These are phyloP conservation scores for Schizosaccharomyces versatilis DNA, from an alignment of 1,139 yeast genomes.

Conservation along the genomic window DNA sequence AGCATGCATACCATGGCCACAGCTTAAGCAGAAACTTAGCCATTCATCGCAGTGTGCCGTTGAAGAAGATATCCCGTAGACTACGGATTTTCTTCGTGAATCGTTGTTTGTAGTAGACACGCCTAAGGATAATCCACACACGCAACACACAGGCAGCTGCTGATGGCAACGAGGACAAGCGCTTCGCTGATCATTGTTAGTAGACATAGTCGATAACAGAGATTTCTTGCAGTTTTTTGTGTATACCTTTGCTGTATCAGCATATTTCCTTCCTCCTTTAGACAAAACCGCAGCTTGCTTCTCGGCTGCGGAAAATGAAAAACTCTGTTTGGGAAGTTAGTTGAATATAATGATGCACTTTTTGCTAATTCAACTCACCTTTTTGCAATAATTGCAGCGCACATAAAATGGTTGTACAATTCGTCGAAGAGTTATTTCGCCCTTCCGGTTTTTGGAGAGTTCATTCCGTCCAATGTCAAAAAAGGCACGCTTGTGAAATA, in stretches of 20 bases:
- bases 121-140: conserved; percentile 2
- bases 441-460: conserved; percentile 33
- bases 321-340: neutral
- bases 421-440: conserved; percentile 28
- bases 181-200: neutral
- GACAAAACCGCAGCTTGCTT: neutral
- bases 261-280: neutral
- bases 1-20: conserved; percentile 87
- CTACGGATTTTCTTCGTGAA: conserved; percentile 79
- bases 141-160: conserved; percentile 6
- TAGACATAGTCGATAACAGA: neutral
- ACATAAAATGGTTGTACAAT: conserved; percentile 56
- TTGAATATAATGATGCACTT: neutral
- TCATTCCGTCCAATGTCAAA: conserved; percentile 63
- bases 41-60: conserved; percentile 28
- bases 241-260: neutral
- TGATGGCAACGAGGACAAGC: conserved; percentile 7
- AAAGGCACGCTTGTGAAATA: conserved; percentile 55
- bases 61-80: conserved; percentile 78
- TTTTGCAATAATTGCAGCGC: conserved; percentile 65
- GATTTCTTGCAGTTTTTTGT: conserved; percentile 1
- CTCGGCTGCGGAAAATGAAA: conserved; percentile 1
- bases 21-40: conserved; percentile 69
- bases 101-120: conserved; percentile 16
- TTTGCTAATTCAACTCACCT: conserved; percentile 15